Conservation (phyloP, 371 early-diverging fungal genomes). For the Entomophthora muscae region DNA sequence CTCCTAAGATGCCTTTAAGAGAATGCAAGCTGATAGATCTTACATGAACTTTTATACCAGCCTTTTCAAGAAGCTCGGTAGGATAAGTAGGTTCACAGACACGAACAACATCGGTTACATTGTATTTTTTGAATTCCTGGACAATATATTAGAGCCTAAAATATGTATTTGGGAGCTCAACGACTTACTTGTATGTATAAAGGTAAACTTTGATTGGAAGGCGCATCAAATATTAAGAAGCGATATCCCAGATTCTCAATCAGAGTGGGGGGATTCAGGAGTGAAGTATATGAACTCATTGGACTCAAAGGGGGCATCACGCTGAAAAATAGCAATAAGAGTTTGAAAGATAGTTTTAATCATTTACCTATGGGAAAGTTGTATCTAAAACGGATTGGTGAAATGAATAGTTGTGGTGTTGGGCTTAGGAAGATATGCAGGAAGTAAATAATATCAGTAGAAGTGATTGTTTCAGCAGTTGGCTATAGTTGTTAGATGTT, state of each 20-base stretch:
- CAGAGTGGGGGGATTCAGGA: conserved; percentile 7
- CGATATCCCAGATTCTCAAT: neutral
- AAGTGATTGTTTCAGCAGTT: neutral
- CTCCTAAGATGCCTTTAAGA: neutral
- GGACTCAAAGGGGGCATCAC: too few relatives aligned
- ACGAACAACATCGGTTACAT: conserved; percentile 69
- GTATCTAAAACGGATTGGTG: neutral
- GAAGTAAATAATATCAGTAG: neutral
- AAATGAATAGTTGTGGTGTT: neutral
- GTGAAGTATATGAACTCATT: neutral
- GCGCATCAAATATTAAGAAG: conserved; percentile 1
- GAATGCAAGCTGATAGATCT: neutral
- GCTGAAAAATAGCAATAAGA: too few relatives aligned
- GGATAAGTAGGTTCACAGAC: conserved; percentile 83
- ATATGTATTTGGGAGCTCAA: neutral
- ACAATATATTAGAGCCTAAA: neutral
- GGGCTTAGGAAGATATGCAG: neutral
- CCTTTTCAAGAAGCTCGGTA: conserved; percentile 30
- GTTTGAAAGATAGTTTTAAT: too few relatives aligned
- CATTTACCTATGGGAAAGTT: neutral
- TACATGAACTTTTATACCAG: conserved; percentile 53
- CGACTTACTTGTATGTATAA: neutral
- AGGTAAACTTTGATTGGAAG: neutral
- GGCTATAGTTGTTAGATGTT: neutral
- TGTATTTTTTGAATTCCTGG: conserved; percentile 42